Base-by-base conservation (phyloP, 345 rosid species). In the Gossypium bickii region DNA sequence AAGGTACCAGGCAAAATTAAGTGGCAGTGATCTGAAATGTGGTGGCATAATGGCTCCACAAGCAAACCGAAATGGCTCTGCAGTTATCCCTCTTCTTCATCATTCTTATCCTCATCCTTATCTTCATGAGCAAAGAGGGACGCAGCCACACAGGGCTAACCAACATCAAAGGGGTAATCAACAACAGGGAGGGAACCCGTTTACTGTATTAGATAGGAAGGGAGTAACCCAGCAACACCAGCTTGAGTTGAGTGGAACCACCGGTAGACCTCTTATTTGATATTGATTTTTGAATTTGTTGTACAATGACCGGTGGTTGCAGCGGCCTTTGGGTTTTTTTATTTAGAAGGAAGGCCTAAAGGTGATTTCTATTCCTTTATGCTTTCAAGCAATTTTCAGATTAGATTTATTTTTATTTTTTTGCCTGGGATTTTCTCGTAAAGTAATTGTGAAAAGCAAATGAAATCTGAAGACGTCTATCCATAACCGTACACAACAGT, bases 191-290 rank as follows among this genome's bases (percentile, higher is more conserved):
- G 52, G 43, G 2, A 78, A 83, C 68, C 64, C 83, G 11, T 87
- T 25, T 78, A 73, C 90, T 2, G 79, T 85, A 0, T 68, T 83
- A 34, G 87, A 80, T 69, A 9, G 83, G 16, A 82, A 82, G 76
- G 58, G 13, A 20, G 71, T 73, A 79, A 38, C 29, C 78, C 78
- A 0, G 76, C 78, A 16, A 77, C 48, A 18, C 49, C 71, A 7
- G 7, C 7, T 34, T 34, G 41, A 5, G 71, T 64, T 41, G 83
- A 82, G 51, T 69, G 66, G 22, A 56, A 53, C 73, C 61, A 55
- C 24, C 64, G 41, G 53, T 67, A 72, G 70, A 43, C n/a, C 17
- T n/a, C 24, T 38, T 43, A 34, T 34, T 34, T 34, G 24, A 1
- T 20, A 12, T n/a, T 51, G 59, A 22, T 49, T 11, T 48, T 34